Evolutionary conservation across 306 rosid species (phyloP), one percentile per base, ranked within the genome.

Genomic region (Amphicarpaea edgeworthii): DNA sequence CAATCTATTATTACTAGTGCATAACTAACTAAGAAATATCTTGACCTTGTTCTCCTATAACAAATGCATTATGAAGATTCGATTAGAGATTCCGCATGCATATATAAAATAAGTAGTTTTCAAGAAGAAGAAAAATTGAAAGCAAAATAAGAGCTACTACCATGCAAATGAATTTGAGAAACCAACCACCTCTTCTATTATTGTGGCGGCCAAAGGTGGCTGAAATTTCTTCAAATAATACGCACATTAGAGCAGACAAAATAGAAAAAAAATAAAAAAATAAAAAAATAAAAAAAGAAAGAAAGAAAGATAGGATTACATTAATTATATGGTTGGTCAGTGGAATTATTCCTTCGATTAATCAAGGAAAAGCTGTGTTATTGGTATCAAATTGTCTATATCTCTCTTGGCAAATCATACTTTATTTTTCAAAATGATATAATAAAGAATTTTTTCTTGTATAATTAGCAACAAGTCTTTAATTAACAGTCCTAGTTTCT

Each of bases 281-380:
- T n/a, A n/a, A n/a, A n/a, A n/a, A n/a, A n/a, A n/a, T n/a, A n/a
- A n/a, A n/a, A n/a, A n/a, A n/a, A n/a, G n/a, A n/a, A n/a, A n/a
- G n/a, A n/a, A n/a, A n/a, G n/a, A n/a, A n/a, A 12, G 12, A 38
- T 21, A 70, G 40, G 62, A 21, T 61, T n/a, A n/a, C n/a, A n/a
- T n/a, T n/a, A n/a, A n/a, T n/a, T 69, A 76, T 81, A 7, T 41
- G 43, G 69, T 70, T 26, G 68, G 68, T 24, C 9, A 75, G 15
- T 41, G 7, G 60, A 51, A 76, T 75, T 81, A 76, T 81, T 75
- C 23, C 46, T 14, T 50, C 57, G 19, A 68, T 75, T 81, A 53
- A 51, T 81, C 51, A 40, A 68, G 30, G 28, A 26, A 51, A 73
- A 49, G 58, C 23, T 34, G 49, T 37, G 66, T 45, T 73, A 57